These are phyloP conservation scores for Fusarium torreyae DNA, from an alignment of 2,329 filamentous ascomycete genomes.

Conservation along the genomic window DNA sequence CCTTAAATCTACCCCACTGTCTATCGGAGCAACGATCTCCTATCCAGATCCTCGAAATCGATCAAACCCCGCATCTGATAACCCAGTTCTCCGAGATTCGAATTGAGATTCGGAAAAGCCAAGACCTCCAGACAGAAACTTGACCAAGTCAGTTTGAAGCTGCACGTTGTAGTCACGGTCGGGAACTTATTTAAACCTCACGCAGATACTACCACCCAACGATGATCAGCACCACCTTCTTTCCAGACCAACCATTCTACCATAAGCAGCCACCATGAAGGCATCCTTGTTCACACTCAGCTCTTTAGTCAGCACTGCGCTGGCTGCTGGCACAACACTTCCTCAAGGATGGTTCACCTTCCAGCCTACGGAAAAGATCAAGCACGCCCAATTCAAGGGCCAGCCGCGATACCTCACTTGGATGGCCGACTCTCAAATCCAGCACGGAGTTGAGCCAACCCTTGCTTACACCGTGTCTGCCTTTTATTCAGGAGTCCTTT, in stretches of 20 bases:
- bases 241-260: background rate
- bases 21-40: background rate
- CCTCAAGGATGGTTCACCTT: constrained; percentile 36
- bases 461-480: constrained; percentile 46
- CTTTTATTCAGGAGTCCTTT: constrained; percentile 35
- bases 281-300: background rate
- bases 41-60: background rate
- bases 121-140: background rate
- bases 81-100: background rate
- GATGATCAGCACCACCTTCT: background rate
- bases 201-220: background rate
- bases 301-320: background rate
- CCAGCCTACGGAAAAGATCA: constrained; percentile 30
- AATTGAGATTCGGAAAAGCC: constrained; percentile 1
- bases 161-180: background rate
- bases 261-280: constrained; percentile 9
- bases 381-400: constrained; percentile 22
- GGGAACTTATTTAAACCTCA: background rate
- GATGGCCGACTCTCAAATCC: constrained; percentile 51
- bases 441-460: constrained; percentile 47
- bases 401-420: constrained; percentile 47
- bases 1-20: constrained; percentile 17
- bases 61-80: background rate
- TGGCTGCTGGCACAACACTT: constrained; percentile 18
- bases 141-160: background rate